Base-by-base conservation (phyloP, 140 eudicot genomes). In the Stevia rebaudiana region DNA sequence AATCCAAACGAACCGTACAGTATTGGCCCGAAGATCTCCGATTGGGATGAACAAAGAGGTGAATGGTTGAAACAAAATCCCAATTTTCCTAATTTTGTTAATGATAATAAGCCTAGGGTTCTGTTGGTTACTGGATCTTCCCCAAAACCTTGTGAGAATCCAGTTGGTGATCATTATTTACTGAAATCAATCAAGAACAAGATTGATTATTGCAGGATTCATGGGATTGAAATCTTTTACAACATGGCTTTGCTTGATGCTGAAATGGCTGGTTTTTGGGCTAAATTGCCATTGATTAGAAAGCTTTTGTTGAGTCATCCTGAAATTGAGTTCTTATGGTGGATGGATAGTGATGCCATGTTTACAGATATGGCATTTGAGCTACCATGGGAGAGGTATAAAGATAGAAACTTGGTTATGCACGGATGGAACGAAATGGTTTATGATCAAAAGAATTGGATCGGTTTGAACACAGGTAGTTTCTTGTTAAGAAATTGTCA, bases 291-390 rank as follows among this genome's bases (percentile, higher is more conserved):
- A 0, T 83, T 89, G 73, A 76, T 89, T 63, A 36, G 95, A 66
- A 89, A 85, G 81, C 78, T 89, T 41, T 44, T 89, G 69, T 65
- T 89, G 35, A 80, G 91, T 0, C 95, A 89, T 64, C 97, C 97
- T 2, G 97, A 89, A 49, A 79, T 89, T 0, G 97, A 89, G 86
- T 85, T 89, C 35, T 46, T 89, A 16, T 89, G 97, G 97, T 91
- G 98, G 98, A 91, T 91, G 98, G 98, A 91, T 37, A 82, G 91
- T 77, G 98, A 91, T 72, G 98, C 98, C 5, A 91, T 91, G 98
- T 91, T 91, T 63, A 91, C 98, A 0, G 98, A 91, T 68, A 90
- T 90, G 98, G 91, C 77, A 0, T 90, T 84, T 33, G 98, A 90
- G 88, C 19, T 90, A 0, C 98, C 98, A 2, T 91, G 98, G 98